phyloP scores from a whole-genome alignment of 305 asterid genomes.

The Nicotiana rustica region DNA sequence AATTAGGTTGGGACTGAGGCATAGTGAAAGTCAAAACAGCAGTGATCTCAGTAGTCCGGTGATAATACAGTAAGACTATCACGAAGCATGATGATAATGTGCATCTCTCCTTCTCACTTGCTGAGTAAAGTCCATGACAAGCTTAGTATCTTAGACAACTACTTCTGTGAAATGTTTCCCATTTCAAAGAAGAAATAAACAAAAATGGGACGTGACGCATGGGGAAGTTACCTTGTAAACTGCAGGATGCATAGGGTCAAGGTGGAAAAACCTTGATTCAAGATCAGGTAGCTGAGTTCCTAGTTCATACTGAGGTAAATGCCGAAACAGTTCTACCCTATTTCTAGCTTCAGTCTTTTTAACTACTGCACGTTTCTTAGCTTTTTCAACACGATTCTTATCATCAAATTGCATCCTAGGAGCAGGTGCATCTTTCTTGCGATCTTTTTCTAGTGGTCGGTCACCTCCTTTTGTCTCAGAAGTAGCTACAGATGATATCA shows the following conservation, averaged over 20 bases:
- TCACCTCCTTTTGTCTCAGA: slow-evolving; percentile 51
- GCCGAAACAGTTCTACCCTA: slow-evolving; percentile 53
- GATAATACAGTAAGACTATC: background rate
- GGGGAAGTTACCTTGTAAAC: slow-evolving; percentile 45
- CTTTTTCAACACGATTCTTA: slow-evolving; percentile 51
- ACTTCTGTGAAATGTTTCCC: slow-evolving; percentile 13
- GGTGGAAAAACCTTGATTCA: slow-evolving; percentile 50
- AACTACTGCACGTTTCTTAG: slow-evolving; percentile 53
- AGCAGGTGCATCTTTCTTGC: slow-evolving; percentile 53
- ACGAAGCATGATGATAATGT: background rate
- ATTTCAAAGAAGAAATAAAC: slow-evolving; percentile 7
- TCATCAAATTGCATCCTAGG: slow-evolving; percentile 59
- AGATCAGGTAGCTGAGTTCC: slow-evolving; percentile 55
- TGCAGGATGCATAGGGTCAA: slow-evolving; percentile 51
- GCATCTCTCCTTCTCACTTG: background rate
- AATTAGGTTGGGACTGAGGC: background rate
- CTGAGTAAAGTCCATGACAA: slow-evolving; percentile 13
- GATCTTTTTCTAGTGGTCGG: slow-evolving; percentile 47
- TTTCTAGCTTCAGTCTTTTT: slow-evolving; percentile 52
- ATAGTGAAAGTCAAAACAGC: background rate
- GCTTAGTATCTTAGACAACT: slow-evolving; percentile 26
- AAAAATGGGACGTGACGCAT: background rate
- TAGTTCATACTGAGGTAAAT: slow-evolving; percentile 57
- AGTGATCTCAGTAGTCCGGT: background rate
- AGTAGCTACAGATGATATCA: slow-evolving; percentile 37